Evolutionary conservation across 2,329 filamentous ascomycete species (phyloP), one percentile per base, ranked within the genome.

Genomic region (Aspergillus hortae): DNA sequence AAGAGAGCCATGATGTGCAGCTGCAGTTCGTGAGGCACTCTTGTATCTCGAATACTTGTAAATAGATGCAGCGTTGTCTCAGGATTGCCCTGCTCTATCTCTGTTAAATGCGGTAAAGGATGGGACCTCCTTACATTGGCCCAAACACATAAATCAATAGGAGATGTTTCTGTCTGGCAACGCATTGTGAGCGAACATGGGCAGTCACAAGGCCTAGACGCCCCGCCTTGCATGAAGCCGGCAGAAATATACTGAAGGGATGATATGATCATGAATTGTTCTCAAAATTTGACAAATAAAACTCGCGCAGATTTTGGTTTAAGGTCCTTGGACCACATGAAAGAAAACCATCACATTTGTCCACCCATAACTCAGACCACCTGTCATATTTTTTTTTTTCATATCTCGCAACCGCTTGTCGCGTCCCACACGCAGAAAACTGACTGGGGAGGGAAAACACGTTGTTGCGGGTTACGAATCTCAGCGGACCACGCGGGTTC

Each of bases 1-100:
- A 84, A 86, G 71, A 82, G 90, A 60, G 89, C 88, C 32, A 85
- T 96, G 82, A 92, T 96, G 76, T 97, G 94, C 70, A 95, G 90
- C 68, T 99, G 94, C 73, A 96, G 90, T 68, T 96, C 92, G 21
- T 95, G 52, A 62, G 25, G 15, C 30, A 17, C 35, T 38, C 14
- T 7, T 30, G 27, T 9, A 10, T 30, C 27, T 9, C 7, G 3
- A 30, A 9, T 11, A 9, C 27, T 30, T 30, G 27, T 30, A 30
- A 30, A 30, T 30, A 30, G 27, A 6, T 30, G 27, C 27, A 30
- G 9, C 17, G n/a, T 21, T 14, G 30, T 2, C 11, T 11, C 44
- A 19, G 33, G 17, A 44, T 19, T 4, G 15, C 7, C 11, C 15
- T 51, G 35, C 36, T 43, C 15, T 36, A 44, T 36, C 23, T 23